A percentile compares a stretch with the other conserved stretches of the same genome.
These are phyloP conservation scores for Psilocybe subaeruginosa DNA, from an alignment of 768 basidiomycete genomes.

Conservation along the genomic window DNA sequence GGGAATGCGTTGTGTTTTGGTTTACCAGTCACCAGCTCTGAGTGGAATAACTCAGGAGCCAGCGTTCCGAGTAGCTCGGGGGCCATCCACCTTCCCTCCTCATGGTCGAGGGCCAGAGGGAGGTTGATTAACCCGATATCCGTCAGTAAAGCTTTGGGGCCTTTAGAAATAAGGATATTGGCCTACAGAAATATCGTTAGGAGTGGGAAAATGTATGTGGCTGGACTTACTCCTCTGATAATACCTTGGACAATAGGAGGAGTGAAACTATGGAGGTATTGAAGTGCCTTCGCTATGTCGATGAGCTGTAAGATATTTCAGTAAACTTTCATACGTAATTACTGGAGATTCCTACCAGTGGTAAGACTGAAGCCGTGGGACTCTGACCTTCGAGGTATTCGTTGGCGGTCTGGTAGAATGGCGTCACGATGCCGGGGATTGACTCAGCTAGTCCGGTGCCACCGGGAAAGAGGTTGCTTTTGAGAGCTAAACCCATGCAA, in stretches of 20 bases:
- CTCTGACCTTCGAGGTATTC: too few relatives aligned
- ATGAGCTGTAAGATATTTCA: constrained; percentile 11
- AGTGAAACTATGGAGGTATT: constrained; percentile 24
- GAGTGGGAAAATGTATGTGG: background rate
- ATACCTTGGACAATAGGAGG: constrained; percentile 31
- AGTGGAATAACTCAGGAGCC: too few relatives aligned
- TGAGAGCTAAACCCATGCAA: too few relatives aligned
- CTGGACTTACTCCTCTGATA: constrained; percentile 27
- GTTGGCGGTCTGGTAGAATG: too few relatives aligned
- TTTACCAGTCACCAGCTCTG: too few relatives aligned
- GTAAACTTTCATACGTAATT: too few relatives aligned
- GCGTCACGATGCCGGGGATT: too few relatives aligned
- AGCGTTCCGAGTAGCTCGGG: constrained; percentile 21
- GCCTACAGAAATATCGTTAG: constrained; percentile 13
- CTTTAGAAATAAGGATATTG: constrained; percentile 27
- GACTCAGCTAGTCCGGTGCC: too few relatives aligned
- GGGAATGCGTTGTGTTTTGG: too few relatives aligned
- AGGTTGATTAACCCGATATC: constrained; percentile 23
- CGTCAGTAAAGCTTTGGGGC: constrained; percentile 21
- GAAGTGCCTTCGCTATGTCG: constrained; percentile 24
- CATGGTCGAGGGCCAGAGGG: constrained; percentile 7
- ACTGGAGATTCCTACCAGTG: too few relatives aligned
- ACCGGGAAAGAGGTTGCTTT: too few relatives aligned
- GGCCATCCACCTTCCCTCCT: constrained; percentile 25
- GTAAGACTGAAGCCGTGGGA: too few relatives aligned